phyloP scores from a whole-genome alignment of 2,329 filamentous ascomycete species.

The Orbilia oligospora region DNA sequence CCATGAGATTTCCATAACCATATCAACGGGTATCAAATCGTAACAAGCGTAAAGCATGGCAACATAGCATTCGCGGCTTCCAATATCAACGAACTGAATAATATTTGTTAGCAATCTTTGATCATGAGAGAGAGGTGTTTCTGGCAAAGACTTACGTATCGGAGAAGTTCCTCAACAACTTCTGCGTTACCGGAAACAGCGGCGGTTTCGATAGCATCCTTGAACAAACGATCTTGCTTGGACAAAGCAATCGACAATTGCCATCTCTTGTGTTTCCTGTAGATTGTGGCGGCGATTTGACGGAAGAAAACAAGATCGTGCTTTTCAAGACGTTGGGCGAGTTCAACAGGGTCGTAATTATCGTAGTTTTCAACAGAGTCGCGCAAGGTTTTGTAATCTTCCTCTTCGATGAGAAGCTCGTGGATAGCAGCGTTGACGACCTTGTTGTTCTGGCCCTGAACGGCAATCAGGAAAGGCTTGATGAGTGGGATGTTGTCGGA shows the following conservation, averaged over 20 bases:
- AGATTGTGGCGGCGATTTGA: constrained; percentile 97
- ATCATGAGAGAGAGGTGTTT: constrained; percentile 3
- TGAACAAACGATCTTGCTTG: constrained; percentile 99
- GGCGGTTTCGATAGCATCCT: constrained; percentile 98
- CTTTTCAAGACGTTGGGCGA: constrained; percentile 93
- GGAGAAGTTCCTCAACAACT: constrained; percentile 93
- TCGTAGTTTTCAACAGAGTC: constrained; percentile 99
- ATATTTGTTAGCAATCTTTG: constrained; percentile 65
- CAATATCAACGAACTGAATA: constrained; percentile 97
- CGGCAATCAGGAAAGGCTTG: constrained; percentile 97
- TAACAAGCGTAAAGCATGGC: constrained; percentile 99
- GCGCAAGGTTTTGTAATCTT: constrained; percentile 97
- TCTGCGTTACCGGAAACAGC: constrained; percentile 91
- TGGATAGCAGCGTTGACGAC: constrained; percentile 98
- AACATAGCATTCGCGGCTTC: constrained; percentile 99
- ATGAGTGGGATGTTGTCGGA: constrained; percentile 98
- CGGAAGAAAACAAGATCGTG: constrained; percentile 99
- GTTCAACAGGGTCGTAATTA: constrained; percentile 96
- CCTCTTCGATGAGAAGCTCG: constrained; percentile 96
- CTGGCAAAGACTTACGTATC: constrained; percentile 82
- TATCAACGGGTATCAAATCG: constrained; percentile 91
- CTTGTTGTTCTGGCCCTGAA: constrained; percentile 97
- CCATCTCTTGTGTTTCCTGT: constrained; percentile 99
- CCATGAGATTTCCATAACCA: constrained; percentile 97
- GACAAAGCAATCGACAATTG: constrained; percentile 98